These are phyloP conservation scores for Medicago lupulina DNA, from an alignment of 306 rosid species.

Conservation along the genomic window DNA sequence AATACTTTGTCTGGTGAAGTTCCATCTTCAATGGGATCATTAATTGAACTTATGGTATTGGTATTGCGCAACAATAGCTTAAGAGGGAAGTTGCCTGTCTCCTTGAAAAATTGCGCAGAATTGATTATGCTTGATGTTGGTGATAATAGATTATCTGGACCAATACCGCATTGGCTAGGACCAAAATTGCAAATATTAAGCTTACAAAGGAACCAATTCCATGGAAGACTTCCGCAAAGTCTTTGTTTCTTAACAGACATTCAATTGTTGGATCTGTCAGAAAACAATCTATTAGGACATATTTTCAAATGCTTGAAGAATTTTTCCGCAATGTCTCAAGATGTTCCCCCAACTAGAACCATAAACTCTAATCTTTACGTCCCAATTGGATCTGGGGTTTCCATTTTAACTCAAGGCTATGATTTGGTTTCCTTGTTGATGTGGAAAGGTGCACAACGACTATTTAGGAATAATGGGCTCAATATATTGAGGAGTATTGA, in stretches of 20 bases:
- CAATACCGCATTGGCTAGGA: constrained; percentile 38
- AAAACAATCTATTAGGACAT: neutral
- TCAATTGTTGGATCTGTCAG: constrained; percentile 16
- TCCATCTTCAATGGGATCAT: constrained; percentile 14
- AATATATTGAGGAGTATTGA: neutral
- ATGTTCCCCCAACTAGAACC: too few species aligned
- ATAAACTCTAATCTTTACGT: too few species aligned
- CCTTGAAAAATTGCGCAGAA: neutral
- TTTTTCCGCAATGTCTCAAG: neutral
- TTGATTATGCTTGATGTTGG: constrained; percentile 9
- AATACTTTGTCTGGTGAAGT: constrained; percentile 2
- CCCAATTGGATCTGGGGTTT: too few species aligned
- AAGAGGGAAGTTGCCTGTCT: neutral
- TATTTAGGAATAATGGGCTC: too few species aligned
- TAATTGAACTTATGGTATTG: neutral
- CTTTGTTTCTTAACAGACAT: constrained; percentile 18
- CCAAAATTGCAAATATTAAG: constrained; percentile 12
- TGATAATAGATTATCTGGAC: neutral
- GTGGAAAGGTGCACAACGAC: too few species aligned
- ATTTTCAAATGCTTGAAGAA: constrained; percentile 4
- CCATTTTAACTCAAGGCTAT: too few species aligned
- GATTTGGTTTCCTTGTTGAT: too few species aligned
- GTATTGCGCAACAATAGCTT: constrained; percentile 21
- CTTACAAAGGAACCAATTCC: neutral
- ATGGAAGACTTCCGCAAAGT: neutral